phyloP scores from a whole-genome alignment of 257 asterid species.

The Rauvolfia tetraphylla region DNA sequence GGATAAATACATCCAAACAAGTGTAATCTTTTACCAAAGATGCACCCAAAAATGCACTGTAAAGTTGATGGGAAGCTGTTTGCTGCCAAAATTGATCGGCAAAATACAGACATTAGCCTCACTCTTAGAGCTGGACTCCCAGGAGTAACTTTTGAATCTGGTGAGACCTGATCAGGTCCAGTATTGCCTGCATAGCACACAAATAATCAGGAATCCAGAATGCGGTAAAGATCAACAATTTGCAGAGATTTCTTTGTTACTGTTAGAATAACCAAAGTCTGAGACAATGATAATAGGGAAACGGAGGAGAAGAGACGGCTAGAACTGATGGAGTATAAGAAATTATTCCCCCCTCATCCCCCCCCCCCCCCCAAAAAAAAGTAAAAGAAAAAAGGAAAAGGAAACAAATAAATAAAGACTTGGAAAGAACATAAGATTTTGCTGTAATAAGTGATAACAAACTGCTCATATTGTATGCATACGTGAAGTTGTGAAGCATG shows the following conservation, averaged over 20 bases:
- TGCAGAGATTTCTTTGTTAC: not conserved
- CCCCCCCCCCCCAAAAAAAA: not conserved
- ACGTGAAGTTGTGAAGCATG: not conserved
- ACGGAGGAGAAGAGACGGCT: not conserved
- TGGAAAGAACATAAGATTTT: not conserved
- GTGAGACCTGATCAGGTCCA: constrained; percentile 53
- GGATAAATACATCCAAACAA: not conserved
- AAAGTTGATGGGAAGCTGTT: constrained; percentile 89
- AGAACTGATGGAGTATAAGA: not conserved
- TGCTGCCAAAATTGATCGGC: constrained; percentile 90
- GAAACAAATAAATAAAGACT: not conserved
- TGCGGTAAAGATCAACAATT: not conserved
- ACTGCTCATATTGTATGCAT: not conserved
- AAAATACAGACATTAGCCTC: constrained; percentile 76
- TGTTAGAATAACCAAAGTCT: not conserved
- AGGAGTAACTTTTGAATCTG: constrained; percentile 65
- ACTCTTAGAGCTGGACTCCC: constrained; percentile 67
- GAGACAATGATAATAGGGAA: not conserved
- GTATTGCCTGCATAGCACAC: constrained; percentile 53
- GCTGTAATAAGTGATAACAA: not conserved
- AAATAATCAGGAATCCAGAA: constrained; percentile 4
- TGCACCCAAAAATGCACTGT: constrained; percentile 93
- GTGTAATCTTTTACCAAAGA: constrained; percentile 49
- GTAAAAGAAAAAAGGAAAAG: not conserved
- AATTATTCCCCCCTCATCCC: not conserved